A percentile compares a stretch with the other conserved stretches of the same genome.
These are phyloP conservation scores for Crataegus laevigata DNA, from an alignment of 306 rosid species.

Conservation along the genomic window DNA sequence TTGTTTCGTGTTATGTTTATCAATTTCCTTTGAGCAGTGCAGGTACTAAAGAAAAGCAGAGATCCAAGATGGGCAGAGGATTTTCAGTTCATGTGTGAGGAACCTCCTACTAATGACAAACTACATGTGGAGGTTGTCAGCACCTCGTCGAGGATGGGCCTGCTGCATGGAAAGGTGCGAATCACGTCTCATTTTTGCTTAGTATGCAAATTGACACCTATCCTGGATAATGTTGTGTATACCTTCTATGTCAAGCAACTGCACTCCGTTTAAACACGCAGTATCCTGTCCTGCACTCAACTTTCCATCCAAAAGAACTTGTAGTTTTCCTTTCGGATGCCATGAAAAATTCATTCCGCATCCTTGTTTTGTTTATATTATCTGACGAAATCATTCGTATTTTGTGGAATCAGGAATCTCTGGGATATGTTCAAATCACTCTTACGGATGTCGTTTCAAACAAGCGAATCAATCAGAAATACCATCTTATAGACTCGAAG, in stretches of 20 bases:
- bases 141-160: constrained; percentile 60
- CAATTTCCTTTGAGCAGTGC: constrained; percentile 2
- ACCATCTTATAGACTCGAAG: constrained; percentile 85
- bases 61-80: constrained; percentile 96
- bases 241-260: not conserved
- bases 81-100: constrained; percentile 55
- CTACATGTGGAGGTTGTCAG: constrained; percentile 78
- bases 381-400: not conserved
- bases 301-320: not conserved
- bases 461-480: constrained; percentile 71
- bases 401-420: constrained; percentile 44
- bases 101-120: constrained; percentile 69
- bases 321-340: not conserved
- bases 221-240: not conserved
- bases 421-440: constrained; percentile 65
- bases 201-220: not conserved
- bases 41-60: constrained; percentile 67
- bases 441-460: constrained; percentile 67
- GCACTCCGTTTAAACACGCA: not conserved
- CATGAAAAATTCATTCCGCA: not conserved
- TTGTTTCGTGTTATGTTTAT: constrained; percentile 1
- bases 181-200: not conserved
- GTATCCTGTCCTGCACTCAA: not conserved
- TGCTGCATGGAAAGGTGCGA: constrained; percentile 67
- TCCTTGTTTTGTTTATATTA: not conserved